These are phyloP conservation scores for Scedosporium apiospermum DNA, from an alignment of 2,329 filamentous ascomycete genomes.

Conservation along the genomic window DNA sequence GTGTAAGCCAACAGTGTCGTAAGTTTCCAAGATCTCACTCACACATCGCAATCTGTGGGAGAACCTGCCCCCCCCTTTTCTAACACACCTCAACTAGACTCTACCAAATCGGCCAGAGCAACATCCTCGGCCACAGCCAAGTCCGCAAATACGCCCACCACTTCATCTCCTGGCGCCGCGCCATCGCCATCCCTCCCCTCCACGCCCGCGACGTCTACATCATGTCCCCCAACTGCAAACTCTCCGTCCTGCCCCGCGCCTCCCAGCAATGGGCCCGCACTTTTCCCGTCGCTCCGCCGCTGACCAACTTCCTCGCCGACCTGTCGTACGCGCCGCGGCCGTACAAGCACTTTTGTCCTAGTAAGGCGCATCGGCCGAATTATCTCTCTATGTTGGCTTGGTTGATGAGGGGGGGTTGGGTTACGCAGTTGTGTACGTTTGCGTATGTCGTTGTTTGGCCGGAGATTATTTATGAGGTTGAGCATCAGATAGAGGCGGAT, in stretches of 20 bases:
- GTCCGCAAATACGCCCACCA: slow-evolving; percentile 84
- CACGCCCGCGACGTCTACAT: slow-evolving; percentile 87
- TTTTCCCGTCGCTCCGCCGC: slow-evolving; percentile 73
- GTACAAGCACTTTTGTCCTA: slow-evolving; percentile 77
- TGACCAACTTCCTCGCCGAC: slow-evolving; percentile 80
- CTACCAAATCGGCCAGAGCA: slow-evolving; percentile 59
- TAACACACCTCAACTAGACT: slow-evolving; percentile 29
- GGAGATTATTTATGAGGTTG: slow-evolving; percentile 73
- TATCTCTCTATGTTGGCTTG: slow-evolving; percentile 91
- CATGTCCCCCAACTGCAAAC: slow-evolving; percentile 80
- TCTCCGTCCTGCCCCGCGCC: slow-evolving; percentile 59
- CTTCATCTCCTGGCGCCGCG: slow-evolving; percentile 91
- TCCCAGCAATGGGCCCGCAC: slow-evolving; percentile 62
- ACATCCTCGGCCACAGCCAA: slow-evolving; percentile 66
- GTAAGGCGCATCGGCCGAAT: slow-evolving; percentile 73
- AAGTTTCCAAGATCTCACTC: slow-evolving; percentile 17
- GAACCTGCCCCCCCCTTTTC: not conserved
- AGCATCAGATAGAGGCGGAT: slow-evolving; percentile 59
- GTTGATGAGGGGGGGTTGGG: slow-evolving; percentile 87
- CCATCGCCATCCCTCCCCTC: slow-evolving; percentile 81
- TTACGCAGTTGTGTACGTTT: slow-evolving; percentile 86
- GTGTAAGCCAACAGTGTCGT: slow-evolving; percentile 59
- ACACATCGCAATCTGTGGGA: not conserved
- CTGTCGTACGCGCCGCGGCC: slow-evolving; percentile 72
- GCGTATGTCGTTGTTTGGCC: slow-evolving; percentile 79